Evolutionary conservation across 1,139 yeast genomes (phyloP).

Genomic region (Suhomyces taliae): DNA sequence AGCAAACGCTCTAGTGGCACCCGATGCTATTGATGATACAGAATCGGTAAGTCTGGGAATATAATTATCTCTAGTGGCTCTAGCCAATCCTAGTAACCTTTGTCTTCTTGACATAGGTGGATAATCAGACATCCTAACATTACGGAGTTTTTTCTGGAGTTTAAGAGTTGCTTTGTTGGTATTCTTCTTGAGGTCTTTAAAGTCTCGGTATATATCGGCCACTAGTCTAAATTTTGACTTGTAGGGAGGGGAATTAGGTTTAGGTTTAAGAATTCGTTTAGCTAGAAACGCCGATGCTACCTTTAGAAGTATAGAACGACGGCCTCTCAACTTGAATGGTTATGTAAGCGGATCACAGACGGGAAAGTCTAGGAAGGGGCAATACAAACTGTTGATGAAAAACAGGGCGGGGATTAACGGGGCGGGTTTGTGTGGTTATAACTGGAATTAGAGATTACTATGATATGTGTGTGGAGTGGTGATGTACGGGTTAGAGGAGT

Average conservation of each 20-base stretch:
- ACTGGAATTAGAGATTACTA: too few species aligned
- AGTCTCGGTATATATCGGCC: conserved; percentile 26
- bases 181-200: conserved; percentile 18
- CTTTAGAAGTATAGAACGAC: conserved; percentile 9
- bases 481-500: background rate
- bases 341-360: background rate
- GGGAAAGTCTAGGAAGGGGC: background rate
- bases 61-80: conserved; percentile 57
- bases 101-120: conserved; percentile 29
- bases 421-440: too few species aligned
- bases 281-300: conserved; percentile 23
- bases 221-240: conserved; percentile 19
- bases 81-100: conserved; percentile 48
- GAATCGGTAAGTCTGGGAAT: conserved; percentile 53
- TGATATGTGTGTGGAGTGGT: background rate
- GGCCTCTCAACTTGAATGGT: conserved; percentile 16
- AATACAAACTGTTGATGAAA: too few species aligned
- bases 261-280: conserved; percentile 16
- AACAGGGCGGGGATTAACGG: too few species aligned
- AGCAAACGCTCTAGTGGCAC: conserved; percentile 38
- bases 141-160: conserved; percentile 6
- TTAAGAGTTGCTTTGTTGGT: background rate
- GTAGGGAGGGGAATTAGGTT: conserved; percentile 3
- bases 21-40: conserved; percentile 50
- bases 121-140: conserved; percentile 9